Base-by-base conservation (phyloP, 1,139 yeast genomes). In the Candida smagusa region DNA sequence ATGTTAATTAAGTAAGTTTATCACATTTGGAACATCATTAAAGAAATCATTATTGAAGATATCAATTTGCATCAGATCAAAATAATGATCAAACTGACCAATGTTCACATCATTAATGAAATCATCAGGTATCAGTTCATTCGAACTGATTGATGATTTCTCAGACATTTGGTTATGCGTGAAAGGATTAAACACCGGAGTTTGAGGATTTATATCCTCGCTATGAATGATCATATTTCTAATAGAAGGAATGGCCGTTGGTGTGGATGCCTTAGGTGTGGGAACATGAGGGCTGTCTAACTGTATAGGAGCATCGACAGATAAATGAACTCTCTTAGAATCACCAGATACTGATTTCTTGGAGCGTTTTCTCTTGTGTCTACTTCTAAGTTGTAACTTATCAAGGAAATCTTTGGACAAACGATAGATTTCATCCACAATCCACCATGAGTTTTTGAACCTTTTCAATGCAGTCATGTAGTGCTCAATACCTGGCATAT, bases 21-120 rank as follows among this genome's bases (percentile, higher is more conserved):
- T 49, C 9, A 57, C 53, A 38, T 54, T 52, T 4, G 60, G 59
- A 12, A 60, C 51, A 36, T 58, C 63, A 38, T 52, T 53, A 47
- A 59, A 58, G 34, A 56, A 56, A 34, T 59, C 63, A 39, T 58
- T 56, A 40, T 58, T 57, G 43, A 61, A 61, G n/a, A 61, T 45
- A 38, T 61, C 65, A 32, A 56, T 48, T 30, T 58, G 64, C 53
- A 61, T 50, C n/a, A 57, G 47, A 28, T 58, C 63, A 40, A 59
- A 53, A 39, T 56, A 59, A 27, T 54, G 54, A 30, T 60, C 61
- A 35, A 34, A 37, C 23, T 37, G 40, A 11, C 37, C 35, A 19
- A 37, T 33, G n/a, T 24, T 34, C 9, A 37, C 22, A 6, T 34
- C 40, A 22, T 34, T 34, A 9, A 33, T 13, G 12, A 23, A 30